phyloP scores from a whole-genome alignment of 2,329 filamentous ascomycete genomes.

The Pezicula rhizophila region DNA sequence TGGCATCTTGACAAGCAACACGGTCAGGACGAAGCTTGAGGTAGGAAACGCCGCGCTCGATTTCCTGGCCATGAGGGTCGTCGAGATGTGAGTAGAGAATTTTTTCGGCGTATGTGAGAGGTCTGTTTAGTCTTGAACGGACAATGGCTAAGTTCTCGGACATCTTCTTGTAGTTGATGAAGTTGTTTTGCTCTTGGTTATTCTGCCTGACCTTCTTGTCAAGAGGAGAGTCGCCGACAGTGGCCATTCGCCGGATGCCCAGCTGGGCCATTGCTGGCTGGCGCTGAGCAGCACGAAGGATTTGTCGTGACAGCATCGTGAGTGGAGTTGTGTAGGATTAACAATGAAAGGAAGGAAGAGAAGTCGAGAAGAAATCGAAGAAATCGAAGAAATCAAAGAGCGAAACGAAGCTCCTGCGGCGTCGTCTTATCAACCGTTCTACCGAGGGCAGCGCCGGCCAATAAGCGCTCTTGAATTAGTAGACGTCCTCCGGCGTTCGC shows the following conservation, averaged over 20 bases:
- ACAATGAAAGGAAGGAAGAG: slow-evolving; percentile 9
- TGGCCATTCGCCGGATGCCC: slow-evolving; percentile 70
- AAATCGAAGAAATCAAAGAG: slow-evolving; percentile 4
- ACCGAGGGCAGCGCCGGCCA: background rate
- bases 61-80: slow-evolving; percentile 92
- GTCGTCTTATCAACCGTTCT: background rate
- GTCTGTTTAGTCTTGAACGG: slow-evolving; percentile 80
- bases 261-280: slow-evolving; percentile 52
- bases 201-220: slow-evolving; percentile 97
- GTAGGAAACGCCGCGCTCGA: slow-evolving; percentile 92
- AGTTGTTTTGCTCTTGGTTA: slow-evolving; percentile 92
- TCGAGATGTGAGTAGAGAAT: slow-evolving; percentile 98
- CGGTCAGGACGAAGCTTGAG: slow-evolving; percentile 94
- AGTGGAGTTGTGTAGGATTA: slow-evolving; percentile 12
- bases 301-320: slow-evolving; percentile 67
- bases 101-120: slow-evolving; percentile 95
- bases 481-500: background rate
- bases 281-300: slow-evolving; percentile 59
- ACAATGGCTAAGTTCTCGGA: slow-evolving; percentile 93
- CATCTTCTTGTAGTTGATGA: slow-evolving; percentile 99
- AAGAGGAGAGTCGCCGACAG: slow-evolving; percentile 77
- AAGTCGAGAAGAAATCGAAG: slow-evolving; percentile 7
- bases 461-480: background rate
- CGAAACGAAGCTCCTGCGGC: background rate
- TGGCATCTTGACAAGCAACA: slow-evolving; percentile 98